Percentiles rank a stretch among this genome's conserved stretches.
Conservation (phyloP, 371 early-diverging fungal genomes). For the Paraphysoderma sedebokerense region DNA sequence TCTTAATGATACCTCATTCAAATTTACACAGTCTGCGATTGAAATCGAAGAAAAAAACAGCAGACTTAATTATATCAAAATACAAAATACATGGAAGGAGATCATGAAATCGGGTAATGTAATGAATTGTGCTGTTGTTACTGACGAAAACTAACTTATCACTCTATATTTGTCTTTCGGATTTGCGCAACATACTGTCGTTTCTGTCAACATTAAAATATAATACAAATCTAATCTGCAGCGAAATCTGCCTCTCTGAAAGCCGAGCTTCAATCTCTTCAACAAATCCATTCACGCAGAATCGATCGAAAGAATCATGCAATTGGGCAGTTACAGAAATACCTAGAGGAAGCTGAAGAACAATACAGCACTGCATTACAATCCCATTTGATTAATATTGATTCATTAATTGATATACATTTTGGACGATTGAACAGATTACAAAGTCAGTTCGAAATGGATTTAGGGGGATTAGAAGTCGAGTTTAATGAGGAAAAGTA, state of each 20-base stretch:
- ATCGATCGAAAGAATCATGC: constrained; percentile 21
- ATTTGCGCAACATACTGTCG: neutral
- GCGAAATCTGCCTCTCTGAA: neutral
- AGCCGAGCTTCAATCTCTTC: neutral
- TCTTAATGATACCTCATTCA: too few relatives aligned
- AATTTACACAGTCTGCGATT: neutral
- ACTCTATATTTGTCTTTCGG: neutral
- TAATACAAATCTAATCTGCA: too few relatives aligned
- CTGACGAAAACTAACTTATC: neutral
- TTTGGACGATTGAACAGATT: constrained; percentile 15
- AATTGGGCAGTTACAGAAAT: constrained; percentile 11
- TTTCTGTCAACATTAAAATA: neutral
- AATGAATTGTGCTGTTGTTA: neutral
- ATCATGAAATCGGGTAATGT: neutral
- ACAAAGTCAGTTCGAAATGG: constrained; percentile 17
- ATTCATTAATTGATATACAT: constrained; percentile 28
- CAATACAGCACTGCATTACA: constrained; percentile 25
- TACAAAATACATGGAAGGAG: neutral
- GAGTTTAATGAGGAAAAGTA: constrained; percentile 25
- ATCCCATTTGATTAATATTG: constrained; percentile 25
- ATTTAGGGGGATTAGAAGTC: constrained; percentile 16
- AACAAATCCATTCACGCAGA: constrained; percentile 14
- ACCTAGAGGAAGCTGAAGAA: constrained; percentile 27
- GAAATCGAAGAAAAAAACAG: neutral
- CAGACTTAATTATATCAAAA: constrained; percentile 1